These are phyloP conservation scores for Speleostelium caveatum DNA, from an alignment of 78 protist species.

Conservation along the genomic window DNA sequence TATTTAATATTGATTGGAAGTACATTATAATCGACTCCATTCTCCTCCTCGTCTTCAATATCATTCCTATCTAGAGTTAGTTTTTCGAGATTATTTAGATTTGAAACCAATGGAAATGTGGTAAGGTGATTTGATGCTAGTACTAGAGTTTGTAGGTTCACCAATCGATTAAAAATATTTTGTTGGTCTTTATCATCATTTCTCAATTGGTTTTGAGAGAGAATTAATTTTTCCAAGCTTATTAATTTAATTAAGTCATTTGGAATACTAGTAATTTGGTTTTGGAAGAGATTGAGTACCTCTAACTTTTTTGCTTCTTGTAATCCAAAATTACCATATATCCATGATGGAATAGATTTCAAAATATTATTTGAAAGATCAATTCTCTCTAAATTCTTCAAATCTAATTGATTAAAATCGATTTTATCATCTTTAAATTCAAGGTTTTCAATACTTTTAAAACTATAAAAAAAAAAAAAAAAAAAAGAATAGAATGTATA, in stretches of 20 bases:
- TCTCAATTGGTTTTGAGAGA: constrained; percentile 12
- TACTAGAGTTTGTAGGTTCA: not conserved
- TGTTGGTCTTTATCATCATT: not conserved
- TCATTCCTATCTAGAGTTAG: constrained; percentile 24
- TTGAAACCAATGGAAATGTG: not conserved
- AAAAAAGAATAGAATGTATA: too few relatives aligned
- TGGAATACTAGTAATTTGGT: not conserved
- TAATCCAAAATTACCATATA: not conserved
- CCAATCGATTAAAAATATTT: not conserved
- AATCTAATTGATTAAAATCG: not conserved
- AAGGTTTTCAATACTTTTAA: too few relatives aligned
- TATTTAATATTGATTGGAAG: constrained; percentile 13
- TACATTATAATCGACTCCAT: not conserved
- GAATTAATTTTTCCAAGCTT: constrained; percentile 25
- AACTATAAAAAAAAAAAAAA: not conserved
- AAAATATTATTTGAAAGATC: not conserved
- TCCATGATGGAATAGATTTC: not conserved
- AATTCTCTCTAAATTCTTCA: not conserved
- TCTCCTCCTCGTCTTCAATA: not conserved
- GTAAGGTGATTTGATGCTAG: constrained; percentile 1
- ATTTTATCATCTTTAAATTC: not conserved
- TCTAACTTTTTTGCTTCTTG: not conserved
- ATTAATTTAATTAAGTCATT: not conserved
- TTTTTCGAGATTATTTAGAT: not conserved
- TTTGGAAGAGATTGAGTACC: constrained; percentile 9